A percentile compares a stretch with the other conserved stretches of the same genome.
Conservation (phyloP, 129 eudicot genomes). For the Chrysanthemum makinoi region DNA sequence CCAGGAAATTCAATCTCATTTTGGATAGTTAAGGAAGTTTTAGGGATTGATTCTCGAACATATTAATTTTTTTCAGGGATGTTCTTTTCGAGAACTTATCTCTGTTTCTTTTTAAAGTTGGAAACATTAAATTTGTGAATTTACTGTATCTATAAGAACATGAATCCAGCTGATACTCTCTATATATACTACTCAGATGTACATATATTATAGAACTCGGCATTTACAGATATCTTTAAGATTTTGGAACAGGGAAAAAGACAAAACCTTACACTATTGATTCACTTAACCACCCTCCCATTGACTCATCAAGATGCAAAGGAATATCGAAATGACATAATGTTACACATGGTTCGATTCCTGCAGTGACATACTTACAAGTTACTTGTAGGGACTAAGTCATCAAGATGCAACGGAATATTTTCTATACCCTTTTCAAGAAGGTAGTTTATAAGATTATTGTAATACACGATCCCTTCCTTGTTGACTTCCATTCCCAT, state of each 20-base stretch:
- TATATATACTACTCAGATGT: neutral
- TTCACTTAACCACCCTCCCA: constrained; percentile 68
- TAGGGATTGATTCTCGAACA: too few relatives aligned
- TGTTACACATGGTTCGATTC: constrained; percentile 70
- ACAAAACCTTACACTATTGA: constrained; percentile 58
- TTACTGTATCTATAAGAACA: constrained; percentile 5
- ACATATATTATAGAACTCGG: neutral
- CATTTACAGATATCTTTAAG: neutral
- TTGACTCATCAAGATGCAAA: constrained; percentile 55
- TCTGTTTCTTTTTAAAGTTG: too few relatives aligned
- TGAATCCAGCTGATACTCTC: neutral
- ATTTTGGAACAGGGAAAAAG: constrained; percentile 12
- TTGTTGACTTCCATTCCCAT: constrained; percentile 60
- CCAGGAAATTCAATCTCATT: too few relatives aligned
- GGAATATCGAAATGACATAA: constrained; percentile 87
- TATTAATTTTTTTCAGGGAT: too few relatives aligned
- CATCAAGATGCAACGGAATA: too few relatives aligned
- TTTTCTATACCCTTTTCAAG: constrained; percentile 56
- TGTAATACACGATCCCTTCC: constrained; percentile 67
- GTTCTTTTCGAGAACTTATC: too few relatives aligned
- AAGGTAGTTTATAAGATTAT: constrained; percentile 64
- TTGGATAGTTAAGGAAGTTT: too few relatives aligned
- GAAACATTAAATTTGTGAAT: neutral
- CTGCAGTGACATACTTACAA: constrained; percentile 36
- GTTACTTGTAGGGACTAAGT: constrained; percentile 14